Evolutionary conservation across 1,284 basidiomycete species (phyloP), one percentile per base, ranked within the genome.

Genomic region (Mycena sp.): DNA sequence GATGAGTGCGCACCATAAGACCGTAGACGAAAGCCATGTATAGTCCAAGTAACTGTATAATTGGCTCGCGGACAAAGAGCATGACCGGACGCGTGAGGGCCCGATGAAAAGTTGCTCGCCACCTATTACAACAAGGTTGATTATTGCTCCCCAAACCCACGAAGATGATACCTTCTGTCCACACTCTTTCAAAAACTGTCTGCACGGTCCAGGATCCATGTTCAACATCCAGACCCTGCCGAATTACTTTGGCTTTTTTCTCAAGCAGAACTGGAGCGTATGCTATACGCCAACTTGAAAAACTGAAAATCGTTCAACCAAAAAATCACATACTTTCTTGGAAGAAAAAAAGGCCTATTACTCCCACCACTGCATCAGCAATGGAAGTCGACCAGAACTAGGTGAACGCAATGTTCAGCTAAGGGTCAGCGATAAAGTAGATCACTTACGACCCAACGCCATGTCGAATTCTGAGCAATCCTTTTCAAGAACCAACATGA

Each of bases 381-480:
- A 89, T 85, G 30, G 78, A 84, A 4, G 87, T 87, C 1, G 85
- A 82, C 82, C 84, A 87, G 72, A 91, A 91, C 78, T 32, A n/a
- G n/a, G n/a, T n/a, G n/a, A 6, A 17, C 6, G n/a, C 6, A n/a
- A 28, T 49, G 11, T 6, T 35, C 21, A 46, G 19, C 17, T n/a
- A 28, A 17, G 25, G 12, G 12, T 30, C 4, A 17, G n/a, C 26
- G 46, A 29, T 43, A 14, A 30, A 16, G 30, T 16, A 16, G 19
- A 11, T n/a, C 10, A n/a, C 48, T 49, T 30, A 32, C 48, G 26
- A 89, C 87, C 88, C 84, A 89, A 73, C 84, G 81, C 87, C 83
- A 90, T 4, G 81, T 89, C 7, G 87, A 86, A 64, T 70, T 75
- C 48, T 87, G 76, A 4, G 84, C 83, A 48, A 89, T 84, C 32